Conservation (phyloP, 306 rosid genomes). For the Citrullus mucosospermus region DNA sequence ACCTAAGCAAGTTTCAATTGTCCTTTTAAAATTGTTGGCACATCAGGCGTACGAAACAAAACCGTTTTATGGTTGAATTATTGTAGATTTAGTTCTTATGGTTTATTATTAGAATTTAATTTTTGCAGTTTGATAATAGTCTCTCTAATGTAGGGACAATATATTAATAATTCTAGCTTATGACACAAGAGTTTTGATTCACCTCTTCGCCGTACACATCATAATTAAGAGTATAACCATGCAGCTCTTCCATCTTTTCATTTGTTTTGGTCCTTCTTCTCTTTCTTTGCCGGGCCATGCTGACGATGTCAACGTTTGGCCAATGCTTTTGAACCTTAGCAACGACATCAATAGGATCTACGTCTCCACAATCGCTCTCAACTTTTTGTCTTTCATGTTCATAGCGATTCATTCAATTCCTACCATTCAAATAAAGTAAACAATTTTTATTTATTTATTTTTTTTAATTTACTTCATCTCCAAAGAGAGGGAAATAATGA, state of each 20-base stretch:
- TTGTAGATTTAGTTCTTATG: no score
- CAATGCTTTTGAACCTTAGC: conserved; percentile 50
- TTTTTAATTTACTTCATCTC: no score
- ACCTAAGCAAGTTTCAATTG: no score
- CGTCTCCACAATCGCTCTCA: conserved; percentile 58
- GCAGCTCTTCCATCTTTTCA: conserved; percentile 25
- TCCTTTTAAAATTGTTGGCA: no score
- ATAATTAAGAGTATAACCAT: conserved; percentile 1
- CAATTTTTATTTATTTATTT: background rate
- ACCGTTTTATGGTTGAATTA: no score
- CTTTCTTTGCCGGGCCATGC: no score
- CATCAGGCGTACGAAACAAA: no score
- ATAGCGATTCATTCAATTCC: conserved; percentile 59
- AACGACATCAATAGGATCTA: conserved; percentile 49
- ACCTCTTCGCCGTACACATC: conserved; percentile 44
- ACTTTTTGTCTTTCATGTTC: conserved; percentile 81
- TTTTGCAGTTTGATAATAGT: no score
- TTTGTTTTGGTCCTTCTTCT: no score
- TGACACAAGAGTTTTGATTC: conserved; percentile 59
- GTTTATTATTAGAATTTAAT: no score
- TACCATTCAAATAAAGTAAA: no score
- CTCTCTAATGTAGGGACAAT: no score
- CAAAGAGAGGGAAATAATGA: background rate
- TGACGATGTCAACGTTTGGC: conserved; percentile 45
- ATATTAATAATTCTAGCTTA: background rate